A percentile compares a stretch with the other conserved stretches of the same genome.
Evolutionary conservation across 2,329 filamentous ascomycete genomes (phyloP).

Genomic region (Diaporthe amygdali): DNA sequence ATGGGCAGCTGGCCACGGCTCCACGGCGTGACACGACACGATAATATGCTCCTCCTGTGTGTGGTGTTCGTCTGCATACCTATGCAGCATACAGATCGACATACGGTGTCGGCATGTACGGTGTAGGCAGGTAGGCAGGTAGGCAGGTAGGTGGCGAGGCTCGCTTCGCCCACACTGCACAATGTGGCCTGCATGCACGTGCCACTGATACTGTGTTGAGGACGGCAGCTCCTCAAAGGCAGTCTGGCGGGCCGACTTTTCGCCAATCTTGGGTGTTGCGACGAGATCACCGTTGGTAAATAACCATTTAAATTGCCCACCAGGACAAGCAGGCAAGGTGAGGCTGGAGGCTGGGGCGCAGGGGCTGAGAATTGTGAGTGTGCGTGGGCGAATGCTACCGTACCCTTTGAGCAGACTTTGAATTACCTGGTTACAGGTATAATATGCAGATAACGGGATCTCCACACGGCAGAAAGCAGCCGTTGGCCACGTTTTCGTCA

Average conservation of each 20-base stretch:
- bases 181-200: too few relatives aligned
- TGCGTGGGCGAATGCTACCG: neutral
- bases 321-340: neutral
- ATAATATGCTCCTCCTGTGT: neutral
- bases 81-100: neutral
- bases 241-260: neutral
- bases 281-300: neutral
- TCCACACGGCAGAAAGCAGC: constrained; percentile 14
- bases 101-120: neutral
- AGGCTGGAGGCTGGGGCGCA: neutral
- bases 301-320: neutral
- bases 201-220: too few relatives aligned
- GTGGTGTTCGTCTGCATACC: neutral
- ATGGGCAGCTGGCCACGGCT: neutral
- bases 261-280: neutral
- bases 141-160: too few relatives aligned
- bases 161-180: too few relatives aligned
- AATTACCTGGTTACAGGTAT: neutral
- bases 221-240: too few relatives aligned
- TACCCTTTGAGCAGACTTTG: neutral
- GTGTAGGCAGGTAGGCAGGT: too few relatives aligned
- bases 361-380: neutral
- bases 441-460: constrained; percentile 5
- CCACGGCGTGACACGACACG: neutral
- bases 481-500: constrained; percentile 25